Evolutionary conservation across 2,329 filamentous ascomycete genomes (phyloP).

Genomic region (Pezicula carpinea): DNA sequence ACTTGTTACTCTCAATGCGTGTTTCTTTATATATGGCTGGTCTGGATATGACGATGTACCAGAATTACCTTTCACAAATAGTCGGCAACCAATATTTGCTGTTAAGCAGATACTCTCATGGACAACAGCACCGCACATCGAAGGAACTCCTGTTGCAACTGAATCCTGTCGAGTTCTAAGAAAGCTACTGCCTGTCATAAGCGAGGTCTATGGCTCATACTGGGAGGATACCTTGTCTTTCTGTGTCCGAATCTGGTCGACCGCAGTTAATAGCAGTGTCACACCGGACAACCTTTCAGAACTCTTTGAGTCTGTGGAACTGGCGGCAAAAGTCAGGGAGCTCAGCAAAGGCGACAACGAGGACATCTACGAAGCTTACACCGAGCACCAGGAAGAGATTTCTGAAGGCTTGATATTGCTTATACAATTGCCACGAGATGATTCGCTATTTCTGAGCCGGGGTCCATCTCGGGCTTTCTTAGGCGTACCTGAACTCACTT

Average conservation of each 20-base stretch:
- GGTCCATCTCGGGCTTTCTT: too few relatives aligned
- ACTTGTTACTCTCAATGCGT: constrained; percentile 39
- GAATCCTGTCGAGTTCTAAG: constrained; percentile 54
- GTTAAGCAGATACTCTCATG: constrained; percentile 73
- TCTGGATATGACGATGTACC: constrained; percentile 29
- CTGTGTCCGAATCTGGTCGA: constrained; percentile 54
- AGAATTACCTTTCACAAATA: constrained; percentile 52
- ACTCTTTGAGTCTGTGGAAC: too few relatives aligned
- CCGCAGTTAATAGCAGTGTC: constrained; percentile 17
- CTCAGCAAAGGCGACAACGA: too few relatives aligned
- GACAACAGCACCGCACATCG: constrained; percentile 48
- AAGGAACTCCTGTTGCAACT: constrained; percentile 40
- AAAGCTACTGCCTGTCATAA: constrained; percentile 65
- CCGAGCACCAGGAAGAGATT: too few relatives aligned
- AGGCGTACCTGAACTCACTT: too few relatives aligned
- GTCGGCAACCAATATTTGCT: constrained; percentile 58
- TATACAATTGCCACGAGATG: too few relatives aligned
- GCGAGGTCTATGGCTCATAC: constrained; percentile 81
- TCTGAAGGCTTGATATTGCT: too few relatives aligned
- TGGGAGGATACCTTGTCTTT: constrained; percentile 67
- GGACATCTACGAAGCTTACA: too few relatives aligned
- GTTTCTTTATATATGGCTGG: constrained; percentile 42
- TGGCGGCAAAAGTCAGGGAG: too few relatives aligned
- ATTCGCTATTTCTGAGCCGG: too few relatives aligned
- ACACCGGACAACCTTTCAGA: too few relatives aligned